Base-by-base conservation (phyloP, 2,329 filamentous ascomycete genomes). In the Chaetomiaceae sp. region DNA sequence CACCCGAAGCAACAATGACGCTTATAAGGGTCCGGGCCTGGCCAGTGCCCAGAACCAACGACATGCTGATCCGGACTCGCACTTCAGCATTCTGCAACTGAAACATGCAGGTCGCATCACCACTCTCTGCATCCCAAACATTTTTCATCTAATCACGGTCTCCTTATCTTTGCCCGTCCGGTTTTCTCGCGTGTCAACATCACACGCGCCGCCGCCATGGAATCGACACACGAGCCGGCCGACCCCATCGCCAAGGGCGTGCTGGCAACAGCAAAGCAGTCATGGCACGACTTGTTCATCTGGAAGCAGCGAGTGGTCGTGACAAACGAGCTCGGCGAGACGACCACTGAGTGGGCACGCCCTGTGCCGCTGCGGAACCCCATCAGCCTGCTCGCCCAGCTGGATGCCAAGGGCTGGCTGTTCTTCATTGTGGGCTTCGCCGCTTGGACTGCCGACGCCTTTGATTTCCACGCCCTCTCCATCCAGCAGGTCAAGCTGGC, bases 391-490 rank as follows among this genome's bases (percentile, higher is more conserved):
- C 74, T 90, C 57, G 76, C 75, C 25, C 78, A 84, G 69, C 76
- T 94, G 15, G 79, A 76, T 3, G 72, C 74, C 22, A 80, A 76
- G 56, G 83, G 87, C 65, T 92, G 88, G 88, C 65, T 88, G 15
- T 91, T 88, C 73, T 84, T 92, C 71, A 59, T 87, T 37, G 85
- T 90, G 11, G 88, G 87, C 3, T 83, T 91, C 65, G 69, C 79
- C 31, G 84, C 87, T 15, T 92, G 89, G 89, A 87, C 82, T 1
- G 88, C 87, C 53, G 89, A 92, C 67, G 88, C 88, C 3, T 92
- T 91, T 67, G 88, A 91, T 69, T 92, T 91, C 66, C 87, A 91
- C 69, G 86, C 88, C 23, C 76, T 92, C 8, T 88, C 84, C 4
- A 88, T 92, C 59, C 88, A 91, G 68, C 88, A 87, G 3, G 79